Evolutionary conservation across 164 flowering plant genomes (phyloP), one percentile per base, ranked within the genome.

Genomic region (Magnolia sinica): DNA sequence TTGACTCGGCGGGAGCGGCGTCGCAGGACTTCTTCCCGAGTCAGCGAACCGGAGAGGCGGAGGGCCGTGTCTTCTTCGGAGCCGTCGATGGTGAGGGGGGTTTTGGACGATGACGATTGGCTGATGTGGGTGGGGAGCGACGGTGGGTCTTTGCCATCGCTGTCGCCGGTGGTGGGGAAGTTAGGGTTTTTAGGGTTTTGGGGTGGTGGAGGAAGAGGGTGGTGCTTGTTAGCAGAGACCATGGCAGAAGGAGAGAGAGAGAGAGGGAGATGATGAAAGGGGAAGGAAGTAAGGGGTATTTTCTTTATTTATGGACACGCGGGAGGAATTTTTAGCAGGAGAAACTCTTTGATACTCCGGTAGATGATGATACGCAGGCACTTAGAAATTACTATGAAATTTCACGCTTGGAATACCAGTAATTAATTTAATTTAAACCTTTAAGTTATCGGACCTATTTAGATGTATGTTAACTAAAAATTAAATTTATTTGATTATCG

Each of bases 1-100:
- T 84, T 85, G 49, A 77, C 52, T 7, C 86, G 82, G 59, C 86
- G 85, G 11, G 78, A 79, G 8, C 97, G 85, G 0, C 95, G 90
- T 14, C 83, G 73, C 50, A 89, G 81, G 31, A 92, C 86, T 76
- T 92, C 93, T 29, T 77, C 76, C 27, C 87, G 88, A 16, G 88
- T 83, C 64, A 91, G 78, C 76, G 68, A 75, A 63, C 81, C 80
- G 6, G 93, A 81, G 22, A 50, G 65, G 7, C 85, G 61, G 16
- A 89, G 84, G 23, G 71, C 58, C 7, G 71, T 24, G 78, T 88
- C 90, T 6, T 78, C 79, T 45, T 80, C 86, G 7, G 76, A 58
- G 10, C 81, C 87, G 49, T 82, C 84, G 70, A 79, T 72, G 45
- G 72, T 51, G 70, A 79, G 68, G 14, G 80, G 76, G 11, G 52